These are phyloP conservation scores for Mollisiaceae sp. DNA, from an alignment of 2,329 filamentous ascomycete species.

Conservation along the genomic window DNA sequence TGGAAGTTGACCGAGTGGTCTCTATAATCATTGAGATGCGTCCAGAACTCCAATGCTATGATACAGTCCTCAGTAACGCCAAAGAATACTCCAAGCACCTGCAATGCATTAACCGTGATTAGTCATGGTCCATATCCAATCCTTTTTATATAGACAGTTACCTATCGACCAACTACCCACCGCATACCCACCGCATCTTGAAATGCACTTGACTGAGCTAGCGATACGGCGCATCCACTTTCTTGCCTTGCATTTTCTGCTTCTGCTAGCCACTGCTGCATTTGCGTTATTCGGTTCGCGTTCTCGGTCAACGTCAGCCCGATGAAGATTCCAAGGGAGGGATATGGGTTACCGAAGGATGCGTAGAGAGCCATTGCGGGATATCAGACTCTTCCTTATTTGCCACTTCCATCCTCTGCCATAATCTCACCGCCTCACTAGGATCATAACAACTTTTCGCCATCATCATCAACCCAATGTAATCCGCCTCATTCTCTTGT, in stretches of 20 bases:
- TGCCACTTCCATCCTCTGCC: constrained; percentile 67
- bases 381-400: constrained; percentile 52
- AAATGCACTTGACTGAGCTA: constrained; percentile 26
- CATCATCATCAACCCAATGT: constrained; percentile 84
- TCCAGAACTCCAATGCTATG: too few species aligned
- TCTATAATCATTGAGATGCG: too few species aligned
- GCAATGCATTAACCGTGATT: too few species aligned
- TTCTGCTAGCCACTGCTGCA: constrained; percentile 61
- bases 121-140: too few species aligned
- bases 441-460: constrained; percentile 79
- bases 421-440: constrained; percentile 67
- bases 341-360: constrained; percentile 66
- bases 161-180: too few species aligned
- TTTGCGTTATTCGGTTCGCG: constrained; percentile 17
- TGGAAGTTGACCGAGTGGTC: too few species aligned
- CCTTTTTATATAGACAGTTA: too few species aligned
- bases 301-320: constrained; percentile 4
- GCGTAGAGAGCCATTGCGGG: constrained; percentile 77
- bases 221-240: constrained; percentile 54
- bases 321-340: background rate
- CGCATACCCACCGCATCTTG: constrained; percentile 7
- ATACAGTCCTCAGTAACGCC: too few species aligned
- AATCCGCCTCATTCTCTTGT: constrained; percentile 80
- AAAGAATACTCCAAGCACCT: too few species aligned
- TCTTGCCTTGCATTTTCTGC: constrained; percentile 58